Base-by-base conservation (phyloP, 73 alveolate species). In the Symbiodinium pilosum region DNA sequence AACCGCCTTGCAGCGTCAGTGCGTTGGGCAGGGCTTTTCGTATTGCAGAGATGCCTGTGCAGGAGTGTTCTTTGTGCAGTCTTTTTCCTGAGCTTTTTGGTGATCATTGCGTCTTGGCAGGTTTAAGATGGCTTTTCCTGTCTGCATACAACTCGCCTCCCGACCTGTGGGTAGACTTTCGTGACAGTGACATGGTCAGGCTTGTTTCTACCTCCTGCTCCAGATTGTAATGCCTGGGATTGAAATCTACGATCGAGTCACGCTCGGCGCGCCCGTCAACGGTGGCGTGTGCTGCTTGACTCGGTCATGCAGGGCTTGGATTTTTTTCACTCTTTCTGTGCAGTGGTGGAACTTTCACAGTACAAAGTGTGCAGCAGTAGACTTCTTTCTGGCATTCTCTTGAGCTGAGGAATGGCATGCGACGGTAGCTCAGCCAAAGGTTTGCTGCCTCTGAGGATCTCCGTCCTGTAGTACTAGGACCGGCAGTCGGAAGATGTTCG, bases 171-270 rank as follows among this genome's bases (percentile, higher is more conserved):
- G 7, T 24, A 24, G 68, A 16, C 68, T 24, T 51, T 51, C 21
- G 12, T 2, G 28, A 5, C 34, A 5, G 73, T 64, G 81, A 28
- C 21, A 47, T 47, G 59, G 14, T 7, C 34, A 91, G 96, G 96
- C 88, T 0, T 85, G 75, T 77, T 32, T 91, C 12, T 91, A 91
- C 88, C 40, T 91, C 36, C 0, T 69, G 28, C 30, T 64, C 38
- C 96, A 91, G 77, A 91, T 91, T 68, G 28, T 64, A 16, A 7
- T 91, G 51, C 96, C 96, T 11, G 38, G 77, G 12, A 26, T 34
- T 41, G 88, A 91, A 28, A 69, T 91, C 75, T 3, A 21, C 38
- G 88, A 64, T n/a, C 43, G 54, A 91, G 9, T 91, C n/a, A 14
- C 93, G 6, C 0, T 9, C 14, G 59, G 59, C 6, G 59, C 59